These are phyloP conservation scores for Fragaria ananassa DNA, from an alignment of 306 rosid genomes.

Conservation along the genomic window DNA sequence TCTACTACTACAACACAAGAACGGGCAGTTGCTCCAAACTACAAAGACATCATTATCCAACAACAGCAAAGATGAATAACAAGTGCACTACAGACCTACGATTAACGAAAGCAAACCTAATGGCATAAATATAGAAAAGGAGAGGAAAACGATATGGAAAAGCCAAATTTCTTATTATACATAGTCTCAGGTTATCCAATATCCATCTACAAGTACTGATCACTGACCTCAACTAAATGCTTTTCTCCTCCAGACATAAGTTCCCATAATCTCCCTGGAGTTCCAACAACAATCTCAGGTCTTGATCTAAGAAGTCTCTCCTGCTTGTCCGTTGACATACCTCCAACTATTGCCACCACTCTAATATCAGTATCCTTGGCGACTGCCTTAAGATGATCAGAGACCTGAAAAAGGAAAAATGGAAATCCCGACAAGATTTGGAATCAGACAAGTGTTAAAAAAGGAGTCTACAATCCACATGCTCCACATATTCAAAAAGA, in stretches of 20 bases:
- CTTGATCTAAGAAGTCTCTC: conserved; percentile 69
- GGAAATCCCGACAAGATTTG: background rate
- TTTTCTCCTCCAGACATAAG: conserved; percentile 83
- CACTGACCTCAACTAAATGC: conserved; percentile 78
- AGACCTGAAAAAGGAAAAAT: conserved; percentile 48
- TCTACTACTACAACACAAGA: background rate
- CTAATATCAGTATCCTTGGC: conserved; percentile 55
- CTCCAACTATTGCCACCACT: conserved; percentile 91
- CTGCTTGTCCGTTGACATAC: conserved; percentile 88
- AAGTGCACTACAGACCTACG: background rate
- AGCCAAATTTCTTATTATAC: background rate
- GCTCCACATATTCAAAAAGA: background rate
- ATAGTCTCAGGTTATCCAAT: background rate
- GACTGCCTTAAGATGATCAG: conserved; percentile 77
- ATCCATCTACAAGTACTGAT: conserved; percentile 17
- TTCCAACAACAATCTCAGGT: conserved; percentile 92
- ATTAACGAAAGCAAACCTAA: background rate
- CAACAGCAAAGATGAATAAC: background rate
- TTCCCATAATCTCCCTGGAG: conserved; percentile 98
- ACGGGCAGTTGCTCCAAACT: background rate
- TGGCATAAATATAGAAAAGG: background rate
- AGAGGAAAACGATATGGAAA: background rate
- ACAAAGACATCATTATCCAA: background rate
- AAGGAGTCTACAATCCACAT: background rate
- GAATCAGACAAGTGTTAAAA: background rate